These are phyloP conservation scores for Lanmaoa rubissima DNA, from an alignment of 768 basidiomycete species.

Conservation along the genomic window DNA sequence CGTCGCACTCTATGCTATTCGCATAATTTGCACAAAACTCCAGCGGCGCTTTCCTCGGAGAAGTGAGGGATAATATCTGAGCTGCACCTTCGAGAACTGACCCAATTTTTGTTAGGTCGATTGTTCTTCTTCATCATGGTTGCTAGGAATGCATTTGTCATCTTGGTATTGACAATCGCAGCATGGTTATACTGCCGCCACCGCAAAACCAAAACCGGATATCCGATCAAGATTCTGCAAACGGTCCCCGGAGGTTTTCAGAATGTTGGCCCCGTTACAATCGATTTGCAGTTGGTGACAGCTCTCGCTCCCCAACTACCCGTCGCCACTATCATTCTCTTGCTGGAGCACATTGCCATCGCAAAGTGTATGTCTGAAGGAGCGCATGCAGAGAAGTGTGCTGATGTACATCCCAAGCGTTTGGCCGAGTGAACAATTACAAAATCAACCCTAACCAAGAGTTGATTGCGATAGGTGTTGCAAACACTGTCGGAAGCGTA, in stretches of 20 bases:
- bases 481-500: conserved; percentile 85
- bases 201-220: conserved; percentile 54
- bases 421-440: conserved; percentile 93
- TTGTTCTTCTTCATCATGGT: conserved; percentile 77
- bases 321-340: conserved; percentile 82
- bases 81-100: neutral
- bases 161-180: conserved; percentile 82
- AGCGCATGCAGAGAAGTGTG: neutral
- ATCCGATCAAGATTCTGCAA: conserved; percentile 81
- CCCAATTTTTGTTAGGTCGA: conserved; percentile 43
- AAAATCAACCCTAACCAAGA: conserved; percentile 94
- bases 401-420: conserved; percentile 52
- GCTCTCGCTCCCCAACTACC: conserved; percentile 78
- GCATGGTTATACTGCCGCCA: conserved; percentile 82
- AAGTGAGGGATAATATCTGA: conserved; percentile 39
- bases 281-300: conserved; percentile 50
- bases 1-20: conserved; percentile 65
- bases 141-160: conserved; percentile 81
- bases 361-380: conserved; percentile 69
- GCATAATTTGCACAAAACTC: conserved; percentile 50
- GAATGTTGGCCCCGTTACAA: conserved; percentile 45
- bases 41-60: conserved; percentile 59
- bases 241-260: conserved; percentile 85
- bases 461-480: conserved; percentile 95
- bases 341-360: conserved; percentile 96